Evolutionary conservation across 164 flowering plant genomes (phyloP).

Genomic region (Nelumbo lutea): DNA sequence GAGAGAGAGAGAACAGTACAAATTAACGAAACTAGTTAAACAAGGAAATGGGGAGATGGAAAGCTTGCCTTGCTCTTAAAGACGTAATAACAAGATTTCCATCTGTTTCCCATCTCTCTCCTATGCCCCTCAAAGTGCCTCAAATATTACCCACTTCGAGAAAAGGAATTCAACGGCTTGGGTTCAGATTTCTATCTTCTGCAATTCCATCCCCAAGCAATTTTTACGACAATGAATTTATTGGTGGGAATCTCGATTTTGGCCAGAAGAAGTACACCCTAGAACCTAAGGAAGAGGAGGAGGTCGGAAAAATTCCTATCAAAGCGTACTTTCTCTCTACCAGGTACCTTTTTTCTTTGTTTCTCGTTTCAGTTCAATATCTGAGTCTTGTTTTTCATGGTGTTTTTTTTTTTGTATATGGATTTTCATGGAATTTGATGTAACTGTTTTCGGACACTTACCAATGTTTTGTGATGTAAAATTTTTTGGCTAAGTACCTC

Average conservation of each 20-base stretch:
- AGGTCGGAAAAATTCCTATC: conserved; percentile 47
- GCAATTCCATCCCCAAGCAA: conserved; percentile 36
- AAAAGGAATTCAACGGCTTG: conserved; percentile 8
- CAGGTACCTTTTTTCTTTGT: conserved; percentile 36
- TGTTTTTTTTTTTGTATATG: neutral
- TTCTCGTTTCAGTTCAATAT: neutral
- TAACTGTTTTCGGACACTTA: too few species aligned
- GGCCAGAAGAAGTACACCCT: conserved; percentile 9
- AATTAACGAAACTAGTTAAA: too few species aligned
- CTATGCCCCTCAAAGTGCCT: neutral
- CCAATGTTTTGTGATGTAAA: too few species aligned
- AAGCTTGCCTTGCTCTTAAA: conserved; percentile 29
- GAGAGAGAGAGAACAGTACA: too few species aligned
- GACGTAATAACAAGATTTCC: conserved; percentile 6
- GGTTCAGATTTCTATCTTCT: conserved; percentile 30
- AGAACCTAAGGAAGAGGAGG: conserved; percentile 33
- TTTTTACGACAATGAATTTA: conserved; percentile 24
- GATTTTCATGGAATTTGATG: too few species aligned
- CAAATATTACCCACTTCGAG: conserved; percentile 6
- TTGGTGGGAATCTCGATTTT: conserved; percentile 23
- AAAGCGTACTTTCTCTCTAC: conserved; percentile 72
- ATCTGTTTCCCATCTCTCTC: neutral
- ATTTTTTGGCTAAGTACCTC: too few species aligned
- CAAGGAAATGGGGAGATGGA: conserved; percentile 44
- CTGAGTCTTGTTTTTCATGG: neutral